Evolutionary conservation across 106 monocot genomes (phyloP).

Genomic region (Acorus calamus): DNA sequence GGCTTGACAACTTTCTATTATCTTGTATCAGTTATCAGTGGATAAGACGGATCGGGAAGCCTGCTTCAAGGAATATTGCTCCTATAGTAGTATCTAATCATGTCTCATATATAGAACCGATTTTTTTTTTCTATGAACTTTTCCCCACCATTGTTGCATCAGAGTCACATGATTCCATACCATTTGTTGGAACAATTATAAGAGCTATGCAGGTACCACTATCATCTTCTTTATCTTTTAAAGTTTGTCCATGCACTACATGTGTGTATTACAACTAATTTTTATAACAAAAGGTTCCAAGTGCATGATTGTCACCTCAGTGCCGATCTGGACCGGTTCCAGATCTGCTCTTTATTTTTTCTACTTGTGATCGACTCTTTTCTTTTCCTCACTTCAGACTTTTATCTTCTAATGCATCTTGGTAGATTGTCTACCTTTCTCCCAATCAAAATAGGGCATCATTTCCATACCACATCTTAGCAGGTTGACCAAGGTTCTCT

Average conservation of each 20-base stretch:
- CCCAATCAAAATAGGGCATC: too few species aligned
- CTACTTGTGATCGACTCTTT: too few species aligned
- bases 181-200: constrained; percentile 92
- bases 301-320: too few species aligned
- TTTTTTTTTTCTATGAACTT: constrained; percentile 92
- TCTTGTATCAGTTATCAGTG: constrained; percentile 67
- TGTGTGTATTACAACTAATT: background rate
- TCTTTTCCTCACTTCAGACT: too few species aligned
- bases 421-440: too few species aligned
- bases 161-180: constrained; percentile 82
- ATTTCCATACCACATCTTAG: too few species aligned
- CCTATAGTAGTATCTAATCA: constrained; percentile 96
- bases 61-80: constrained; percentile 62
- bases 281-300: too few species aligned
- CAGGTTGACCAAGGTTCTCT: too few species aligned
- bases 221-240: background rate
- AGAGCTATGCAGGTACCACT: constrained; percentile 89
- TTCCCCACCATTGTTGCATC: constrained; percentile 94
- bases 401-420: too few species aligned
- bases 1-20: constrained; percentile 1
- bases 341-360: too few species aligned
- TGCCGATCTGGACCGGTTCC: too few species aligned
- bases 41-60: constrained; percentile 72
- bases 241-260: background rate
- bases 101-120: constrained; percentile 87